These are phyloP conservation scores for Candida sanyaensis DNA, from an alignment of 1,139 yeast species.

Conservation along the genomic window DNA sequence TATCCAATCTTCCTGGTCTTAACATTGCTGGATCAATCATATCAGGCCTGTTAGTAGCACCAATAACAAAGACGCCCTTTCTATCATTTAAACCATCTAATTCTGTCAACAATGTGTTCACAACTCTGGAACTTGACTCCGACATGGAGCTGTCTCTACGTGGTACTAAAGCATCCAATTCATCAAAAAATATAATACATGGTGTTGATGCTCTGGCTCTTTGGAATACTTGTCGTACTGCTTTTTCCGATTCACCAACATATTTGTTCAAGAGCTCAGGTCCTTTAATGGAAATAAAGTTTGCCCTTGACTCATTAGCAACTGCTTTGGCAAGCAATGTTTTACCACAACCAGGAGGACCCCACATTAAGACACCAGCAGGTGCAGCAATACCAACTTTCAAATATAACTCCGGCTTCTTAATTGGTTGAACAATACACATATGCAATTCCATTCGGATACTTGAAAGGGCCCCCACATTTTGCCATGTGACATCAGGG, in stretches of 20 bases:
- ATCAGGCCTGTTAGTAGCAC: slow-evolving; percentile 97
- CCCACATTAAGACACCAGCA: slow-evolving; percentile 97
- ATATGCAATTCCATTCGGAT: slow-evolving; percentile 90
- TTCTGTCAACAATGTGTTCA: slow-evolving; percentile 90
- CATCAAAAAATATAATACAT: slow-evolving; percentile 94
- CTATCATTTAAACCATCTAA: slow-evolving; percentile 93
- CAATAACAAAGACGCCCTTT: slow-evolving; percentile 89
- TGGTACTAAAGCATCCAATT: slow-evolving; percentile 93
- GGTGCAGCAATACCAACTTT: slow-evolving; percentile 96
- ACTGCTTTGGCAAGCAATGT: slow-evolving; percentile 95
- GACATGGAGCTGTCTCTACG: slow-evolving; percentile 85
- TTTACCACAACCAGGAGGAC: slow-evolving; percentile 99
- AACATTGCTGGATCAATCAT: slow-evolving; percentile 99
- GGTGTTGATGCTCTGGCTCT: slow-evolving; percentile 95
- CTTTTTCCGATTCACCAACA: slow-evolving; percentile 95
- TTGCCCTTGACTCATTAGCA: slow-evolving; percentile 95
- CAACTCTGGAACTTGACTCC: slow-evolving; percentile 92
- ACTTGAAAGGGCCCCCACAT: slow-evolving; percentile 83
- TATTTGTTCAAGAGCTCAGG: slow-evolving; percentile 93
- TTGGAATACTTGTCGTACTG: slow-evolving; percentile 91
- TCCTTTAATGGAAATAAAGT: slow-evolving; percentile 92
- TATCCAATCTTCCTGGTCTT: slow-evolving; percentile 94
- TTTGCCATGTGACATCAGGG: slow-evolving; percentile 96
- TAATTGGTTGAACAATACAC: slow-evolving; percentile 97
- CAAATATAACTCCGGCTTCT: slow-evolving; percentile 85